A percentile compares a stretch with the other conserved stretches of the same genome.
phyloP scores from a whole-genome alignment of 495 filamentous ascomycete genomes.

The Penicillium waksmanii region DNA sequence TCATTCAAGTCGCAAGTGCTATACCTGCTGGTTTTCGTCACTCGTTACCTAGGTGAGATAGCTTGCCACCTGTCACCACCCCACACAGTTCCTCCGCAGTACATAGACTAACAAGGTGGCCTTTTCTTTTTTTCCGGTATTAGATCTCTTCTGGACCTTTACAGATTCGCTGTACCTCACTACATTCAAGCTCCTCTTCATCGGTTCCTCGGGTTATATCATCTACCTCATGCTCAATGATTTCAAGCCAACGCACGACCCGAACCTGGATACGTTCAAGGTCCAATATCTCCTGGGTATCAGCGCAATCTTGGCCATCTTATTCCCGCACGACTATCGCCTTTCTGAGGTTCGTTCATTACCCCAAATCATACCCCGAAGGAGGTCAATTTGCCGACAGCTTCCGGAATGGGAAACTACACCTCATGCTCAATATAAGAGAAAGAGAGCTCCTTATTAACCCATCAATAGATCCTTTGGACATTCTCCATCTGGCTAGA shows the following conservation, averaged over 20 bases:
- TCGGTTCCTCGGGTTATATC: constrained; percentile 84
- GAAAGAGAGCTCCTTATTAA: constrained; percentile 10
- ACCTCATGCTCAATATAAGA: neutral
- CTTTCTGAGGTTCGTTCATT: constrained; percentile 56
- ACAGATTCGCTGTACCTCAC: constrained; percentile 83
- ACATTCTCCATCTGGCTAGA: constrained; percentile 98
- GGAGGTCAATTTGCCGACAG: too few species aligned
- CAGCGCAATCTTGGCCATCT: constrained; percentile 73
- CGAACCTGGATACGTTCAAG: constrained; percentile 94
- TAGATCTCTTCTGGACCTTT: constrained; percentile 89
- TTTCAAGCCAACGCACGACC: constrained; percentile 95
- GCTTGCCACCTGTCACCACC: too few species aligned
- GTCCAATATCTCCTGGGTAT: constrained; percentile 87
- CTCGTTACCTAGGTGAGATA: constrained; percentile 80
- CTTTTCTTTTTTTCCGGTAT: constrained; percentile 1
- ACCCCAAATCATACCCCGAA: too few species aligned
- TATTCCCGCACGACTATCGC: constrained; percentile 84
- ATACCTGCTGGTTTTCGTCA: constrained; percentile 90
- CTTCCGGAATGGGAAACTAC: too few species aligned
- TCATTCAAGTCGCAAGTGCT: constrained; percentile 97
- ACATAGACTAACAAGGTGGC: constrained; percentile 4
- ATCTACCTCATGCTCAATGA: constrained; percentile 96
- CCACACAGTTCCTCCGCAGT: too few species aligned
- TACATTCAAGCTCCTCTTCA: constrained; percentile 94
- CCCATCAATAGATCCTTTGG: constrained; percentile 75